Evolutionary conservation across 192 early-diverging fungal species (phyloP).

Genomic region (Gryganskiella cystojenkinii): DNA sequence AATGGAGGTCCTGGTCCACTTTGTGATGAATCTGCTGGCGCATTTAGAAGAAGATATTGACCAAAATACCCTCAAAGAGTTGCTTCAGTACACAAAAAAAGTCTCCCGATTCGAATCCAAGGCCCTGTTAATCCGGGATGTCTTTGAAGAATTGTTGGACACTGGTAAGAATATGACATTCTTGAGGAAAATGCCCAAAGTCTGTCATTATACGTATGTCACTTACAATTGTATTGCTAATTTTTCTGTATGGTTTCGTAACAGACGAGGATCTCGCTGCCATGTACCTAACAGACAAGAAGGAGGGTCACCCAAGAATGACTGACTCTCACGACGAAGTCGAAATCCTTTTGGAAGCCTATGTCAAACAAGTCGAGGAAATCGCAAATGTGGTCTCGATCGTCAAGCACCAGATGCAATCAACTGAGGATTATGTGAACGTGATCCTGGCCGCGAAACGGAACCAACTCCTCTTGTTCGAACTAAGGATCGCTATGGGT

Average conservation of each 20-base stretch:
- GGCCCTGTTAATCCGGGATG: conserved; percentile 75
- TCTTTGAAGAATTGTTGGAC: conserved; percentile 81
- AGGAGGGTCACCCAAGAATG: conserved; percentile 58
- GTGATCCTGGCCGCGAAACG: conserved; percentile 85
- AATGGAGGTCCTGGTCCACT: conserved; percentile 69
- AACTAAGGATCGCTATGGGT: conserved; percentile 81
- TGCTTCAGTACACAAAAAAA: conserved; percentile 80
- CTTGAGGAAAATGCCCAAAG: background rate
- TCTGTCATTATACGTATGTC: background rate
- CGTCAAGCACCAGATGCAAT: conserved; percentile 72
- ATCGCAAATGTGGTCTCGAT: conserved; percentile 75
- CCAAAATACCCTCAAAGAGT: conserved; percentile 74
- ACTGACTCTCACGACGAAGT: conserved; percentile 83
- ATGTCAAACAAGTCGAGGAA: conserved; percentile 87
- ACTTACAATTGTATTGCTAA: background rate
- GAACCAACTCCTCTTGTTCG: conserved; percentile 84
- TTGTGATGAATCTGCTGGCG: conserved; percentile 67
- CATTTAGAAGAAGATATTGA: conserved; percentile 77
- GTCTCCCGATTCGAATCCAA: conserved; percentile 80
- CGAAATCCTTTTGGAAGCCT: conserved; percentile 91
- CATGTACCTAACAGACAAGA: conserved; percentile 89
- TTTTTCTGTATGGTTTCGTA: background rate
- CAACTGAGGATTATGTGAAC: conserved; percentile 84
- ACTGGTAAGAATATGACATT: conserved; percentile 49
- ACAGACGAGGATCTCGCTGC: conserved; percentile 88